A percentile compares a stretch with the other conserved stretches of the same genome.
Conservation (phyloP, 257 asterid genomes). For the Paraleonurus japonicus region DNA sequence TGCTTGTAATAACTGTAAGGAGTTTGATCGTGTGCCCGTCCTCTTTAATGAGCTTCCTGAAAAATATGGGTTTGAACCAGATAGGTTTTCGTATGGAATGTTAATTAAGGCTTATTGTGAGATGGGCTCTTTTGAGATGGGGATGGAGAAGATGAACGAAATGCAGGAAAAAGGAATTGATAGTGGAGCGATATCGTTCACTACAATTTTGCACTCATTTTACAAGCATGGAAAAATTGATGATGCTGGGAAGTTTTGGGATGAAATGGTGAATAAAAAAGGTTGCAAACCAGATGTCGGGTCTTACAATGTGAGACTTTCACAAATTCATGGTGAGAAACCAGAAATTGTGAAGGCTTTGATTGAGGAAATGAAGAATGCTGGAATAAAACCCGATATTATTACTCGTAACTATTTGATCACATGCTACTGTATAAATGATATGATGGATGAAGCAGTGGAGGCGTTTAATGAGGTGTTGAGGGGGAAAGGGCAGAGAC, state of each 20-base stretch:
- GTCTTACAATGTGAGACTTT: constrained; percentile 62
- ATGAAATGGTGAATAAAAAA: constrained; percentile 46
- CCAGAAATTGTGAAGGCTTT: constrained; percentile 51
- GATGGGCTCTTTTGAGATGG: constrained; percentile 52
- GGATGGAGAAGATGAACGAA: constrained; percentile 49
- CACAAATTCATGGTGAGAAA: constrained; percentile 40
- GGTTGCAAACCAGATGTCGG: constrained; percentile 59
- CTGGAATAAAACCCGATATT: constrained; percentile 56
- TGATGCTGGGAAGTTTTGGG: constrained; percentile 72
- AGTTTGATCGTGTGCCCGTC: constrained; percentile 46
- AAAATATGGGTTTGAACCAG: constrained; percentile 52
- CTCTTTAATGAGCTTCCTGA: constrained; percentile 59
- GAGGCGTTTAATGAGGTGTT: constrained; percentile 53
- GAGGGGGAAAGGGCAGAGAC: constrained; percentile 48
- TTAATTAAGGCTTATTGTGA: constrained; percentile 70
- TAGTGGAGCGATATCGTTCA: constrained; percentile 35
- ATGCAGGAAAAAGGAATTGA: constrained; percentile 62
- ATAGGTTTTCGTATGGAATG: constrained; percentile 64
- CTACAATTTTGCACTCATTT: constrained; percentile 54
- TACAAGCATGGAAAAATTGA: constrained; percentile 50
- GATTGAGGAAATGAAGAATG: constrained; percentile 63
- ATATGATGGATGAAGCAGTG: constrained; percentile 68
- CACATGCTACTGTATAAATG: constrained; percentile 56
- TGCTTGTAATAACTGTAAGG: constrained; percentile 46
- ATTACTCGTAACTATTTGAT: constrained; percentile 69